Percentiles rank a stretch among this genome's conserved stretches.
phyloP scores from a whole-genome alignment of 768 basidiomycete species.

The Lentinus brumalis region DNA sequence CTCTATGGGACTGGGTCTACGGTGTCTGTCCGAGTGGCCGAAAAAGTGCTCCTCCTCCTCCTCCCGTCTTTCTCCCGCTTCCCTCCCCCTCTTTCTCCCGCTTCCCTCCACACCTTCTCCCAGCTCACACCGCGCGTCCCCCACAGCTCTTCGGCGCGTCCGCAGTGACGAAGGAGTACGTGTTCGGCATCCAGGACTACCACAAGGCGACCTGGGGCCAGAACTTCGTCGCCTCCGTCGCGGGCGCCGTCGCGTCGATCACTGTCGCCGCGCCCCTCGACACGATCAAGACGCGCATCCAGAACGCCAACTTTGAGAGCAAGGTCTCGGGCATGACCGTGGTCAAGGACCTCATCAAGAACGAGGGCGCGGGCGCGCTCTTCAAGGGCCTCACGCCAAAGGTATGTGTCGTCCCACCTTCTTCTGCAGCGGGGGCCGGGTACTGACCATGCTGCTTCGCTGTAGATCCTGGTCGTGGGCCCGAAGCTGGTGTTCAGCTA shows the following conservation, averaged over 20 bases:
- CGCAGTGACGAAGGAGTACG: slow-evolving; percentile 90
- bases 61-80: not conserved
- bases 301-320: slow-evolving; percentile 95
- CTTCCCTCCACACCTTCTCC: slow-evolving; percentile 1
- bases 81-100: not conserved
- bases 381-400: slow-evolving; percentile 99
- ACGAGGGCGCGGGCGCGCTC: slow-evolving; percentile 83
- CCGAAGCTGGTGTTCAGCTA: slow-evolving; percentile 99
- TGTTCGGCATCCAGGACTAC: slow-evolving; percentile 88
- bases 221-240: slow-evolving; percentile 95
- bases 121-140: not conserved
- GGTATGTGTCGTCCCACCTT: slow-evolving; percentile 42
- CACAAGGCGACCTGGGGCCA: slow-evolving; percentile 95
- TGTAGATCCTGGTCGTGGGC: slow-evolving; percentile 94
- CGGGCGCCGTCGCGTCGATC: slow-evolving; percentile 93
- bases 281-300: slow-evolving; percentile 95
- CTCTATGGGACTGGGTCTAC: no score
- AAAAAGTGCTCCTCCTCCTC: no score
- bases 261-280: slow-evolving; percentile 96
- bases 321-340: slow-evolving; percentile 82
- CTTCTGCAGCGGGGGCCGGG: no score
- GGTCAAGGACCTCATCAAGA: slow-evolving; percentile 80
- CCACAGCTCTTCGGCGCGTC: slow-evolving; percentile 95
- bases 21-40: no score
- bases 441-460: no score